A percentile compares a stretch with the other conserved stretches of the same genome.
phyloP scores from a whole-genome alignment of 148 eudicot genomes.

The Heliosperma pusillum region DNA sequence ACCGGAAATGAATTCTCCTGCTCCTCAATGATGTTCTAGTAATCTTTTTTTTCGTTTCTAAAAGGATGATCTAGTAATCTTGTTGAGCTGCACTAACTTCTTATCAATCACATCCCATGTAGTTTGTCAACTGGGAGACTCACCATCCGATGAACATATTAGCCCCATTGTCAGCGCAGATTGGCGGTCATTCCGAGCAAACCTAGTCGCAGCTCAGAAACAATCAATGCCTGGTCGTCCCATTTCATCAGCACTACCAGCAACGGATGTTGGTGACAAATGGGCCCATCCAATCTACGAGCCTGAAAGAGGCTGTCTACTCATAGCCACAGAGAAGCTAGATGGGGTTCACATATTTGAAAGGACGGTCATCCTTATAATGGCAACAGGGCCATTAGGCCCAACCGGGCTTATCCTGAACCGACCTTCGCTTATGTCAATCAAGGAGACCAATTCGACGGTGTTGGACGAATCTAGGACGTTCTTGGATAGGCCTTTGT shows the following conservation, averaged over 20 bases:
- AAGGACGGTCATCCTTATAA: conserved; percentile 70
- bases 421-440: conserved; percentile 89
- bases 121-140: conserved; percentile 49
- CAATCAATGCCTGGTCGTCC: conserved; percentile 24
- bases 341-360: conserved; percentile 95
- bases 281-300: conserved; percentile 81
- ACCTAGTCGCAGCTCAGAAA: conserved; percentile 59
- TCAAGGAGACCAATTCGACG: conserved; percentile 73
- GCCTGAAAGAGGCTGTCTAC: conserved; percentile 85
- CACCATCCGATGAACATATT: conserved; percentile 49
- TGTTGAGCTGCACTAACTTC: neutral
- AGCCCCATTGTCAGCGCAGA: conserved; percentile 35
- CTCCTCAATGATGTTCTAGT: neutral
- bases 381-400: conserved; percentile 68
- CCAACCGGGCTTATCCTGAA: conserved; percentile 81
- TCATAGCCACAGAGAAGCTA: conserved; percentile 82
- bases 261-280: conserved; percentile 38
- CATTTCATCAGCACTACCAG: conserved; percentile 1
- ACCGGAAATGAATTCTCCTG: neutral
- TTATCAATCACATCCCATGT: neutral
- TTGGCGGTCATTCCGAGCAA: conserved; percentile 89
- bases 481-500: conserved; percentile 58
- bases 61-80: neutral
- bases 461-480: conserved; percentile 47
- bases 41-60: too few relatives aligned